Conservation (phyloP, 164 flowering plant genomes). For the Vitis rotundifolia region DNA sequence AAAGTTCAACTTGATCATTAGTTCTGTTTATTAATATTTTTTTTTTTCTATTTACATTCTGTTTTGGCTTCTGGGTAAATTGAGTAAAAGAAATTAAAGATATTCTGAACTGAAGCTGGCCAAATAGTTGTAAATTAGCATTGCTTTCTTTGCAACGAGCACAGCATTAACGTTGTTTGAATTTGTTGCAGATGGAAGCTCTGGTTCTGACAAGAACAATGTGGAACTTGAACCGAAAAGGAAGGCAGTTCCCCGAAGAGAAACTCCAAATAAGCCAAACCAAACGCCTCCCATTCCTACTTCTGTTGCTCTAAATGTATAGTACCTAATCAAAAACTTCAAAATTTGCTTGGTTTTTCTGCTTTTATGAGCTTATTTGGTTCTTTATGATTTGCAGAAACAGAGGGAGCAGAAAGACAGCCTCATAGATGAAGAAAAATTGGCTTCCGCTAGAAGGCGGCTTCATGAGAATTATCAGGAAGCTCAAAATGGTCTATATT, state of each 20-base stretch:
- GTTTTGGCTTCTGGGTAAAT: no score
- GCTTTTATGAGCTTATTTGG: no score
- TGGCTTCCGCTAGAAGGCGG: conserved; percentile 84
- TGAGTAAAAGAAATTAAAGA: no score
- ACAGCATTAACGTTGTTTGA: neutral
- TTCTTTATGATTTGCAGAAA: conserved; percentile 36
- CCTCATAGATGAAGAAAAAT: conserved; percentile 57
- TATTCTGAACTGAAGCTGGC: no score
- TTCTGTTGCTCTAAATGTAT: conserved; percentile 38
- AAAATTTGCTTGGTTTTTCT: no score
- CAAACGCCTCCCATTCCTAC: conserved; percentile 33
- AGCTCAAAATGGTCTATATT: conserved; percentile 73
- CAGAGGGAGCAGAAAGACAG: conserved; percentile 34
- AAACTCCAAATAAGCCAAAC: conserved; percentile 38
- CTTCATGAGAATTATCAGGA: conserved; percentile 90
- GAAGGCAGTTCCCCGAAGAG: conserved; percentile 41
- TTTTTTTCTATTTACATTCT: neutral
- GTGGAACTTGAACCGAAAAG: conserved; percentile 55
- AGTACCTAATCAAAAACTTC: no score
- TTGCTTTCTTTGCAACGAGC: no score
- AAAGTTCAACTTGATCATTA: conserved; percentile 3
- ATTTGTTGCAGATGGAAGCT: conserved; percentile 50
- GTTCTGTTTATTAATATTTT: neutral
- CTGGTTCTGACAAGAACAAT: conserved; percentile 60
- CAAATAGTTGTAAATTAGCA: no score